phyloP scores from a whole-genome alignment of 208 protist species.

The Naegleria fowleri region DNA sequence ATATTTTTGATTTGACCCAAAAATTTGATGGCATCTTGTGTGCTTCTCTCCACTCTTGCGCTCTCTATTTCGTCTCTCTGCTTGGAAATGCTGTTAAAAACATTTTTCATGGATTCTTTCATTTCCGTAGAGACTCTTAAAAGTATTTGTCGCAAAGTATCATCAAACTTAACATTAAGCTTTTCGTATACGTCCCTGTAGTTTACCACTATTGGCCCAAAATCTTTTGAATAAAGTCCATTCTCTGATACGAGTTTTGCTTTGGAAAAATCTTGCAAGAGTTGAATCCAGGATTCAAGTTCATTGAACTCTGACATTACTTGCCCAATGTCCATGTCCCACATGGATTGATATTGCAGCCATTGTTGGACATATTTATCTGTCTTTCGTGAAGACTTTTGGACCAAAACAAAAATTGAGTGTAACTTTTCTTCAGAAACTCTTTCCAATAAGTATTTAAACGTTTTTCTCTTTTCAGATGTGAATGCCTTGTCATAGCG shows the following conservation, averaged over 20 bases:
- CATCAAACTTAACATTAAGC: slow-evolving; percentile 75
- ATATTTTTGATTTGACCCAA: slow-evolving; percentile 63
- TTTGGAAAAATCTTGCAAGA: slow-evolving; percentile 58
- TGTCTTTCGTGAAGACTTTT: slow-evolving; percentile 44
- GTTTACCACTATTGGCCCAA: slow-evolving; percentile 61
- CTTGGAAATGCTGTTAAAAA: slow-evolving; percentile 53
- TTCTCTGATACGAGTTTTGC: slow-evolving; percentile 62
- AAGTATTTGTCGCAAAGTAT: slow-evolving; percentile 68
- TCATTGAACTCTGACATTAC: slow-evolving; percentile 50
- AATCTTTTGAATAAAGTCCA: slow-evolving; percentile 35
- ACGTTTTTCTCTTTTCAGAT: slow-evolving; percentile 32
- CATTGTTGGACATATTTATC: slow-evolving; percentile 59
- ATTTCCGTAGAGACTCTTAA: slow-evolving; percentile 69
- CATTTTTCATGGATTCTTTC: slow-evolving; percentile 55
- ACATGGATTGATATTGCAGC: slow-evolving; percentile 74
- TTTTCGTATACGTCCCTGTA: slow-evolving; percentile 63
- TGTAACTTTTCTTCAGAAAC: slow-evolving; percentile 44
- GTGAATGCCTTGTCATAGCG: background rate
- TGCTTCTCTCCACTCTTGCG: slow-evolving; percentile 59
- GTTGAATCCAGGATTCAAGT: slow-evolving; percentile 52
- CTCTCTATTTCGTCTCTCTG: slow-evolving; percentile 57
- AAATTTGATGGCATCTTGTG: slow-evolving; percentile 76
- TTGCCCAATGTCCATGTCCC: slow-evolving; percentile 62
- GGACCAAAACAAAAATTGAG: slow-evolving; percentile 49
- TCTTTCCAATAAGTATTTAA: slow-evolving; percentile 45